These are phyloP conservation scores for Ormosia emarginata DNA, from an alignment of 306 rosid species.

Conservation along the genomic window DNA sequence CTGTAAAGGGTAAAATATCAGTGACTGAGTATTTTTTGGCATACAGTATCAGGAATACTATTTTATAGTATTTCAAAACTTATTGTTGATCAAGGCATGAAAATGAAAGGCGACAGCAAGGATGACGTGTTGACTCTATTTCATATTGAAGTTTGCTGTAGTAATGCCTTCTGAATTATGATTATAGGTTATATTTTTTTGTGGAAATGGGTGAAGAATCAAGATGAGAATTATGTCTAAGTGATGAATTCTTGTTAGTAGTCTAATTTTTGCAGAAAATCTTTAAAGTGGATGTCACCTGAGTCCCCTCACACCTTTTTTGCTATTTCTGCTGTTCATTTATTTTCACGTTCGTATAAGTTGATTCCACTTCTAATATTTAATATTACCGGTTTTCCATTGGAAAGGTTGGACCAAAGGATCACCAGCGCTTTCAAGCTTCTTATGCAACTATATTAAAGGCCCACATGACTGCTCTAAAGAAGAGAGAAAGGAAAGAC, in stretches of 20 bases:
- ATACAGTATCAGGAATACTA: background rate
- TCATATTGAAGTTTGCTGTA: background rate
- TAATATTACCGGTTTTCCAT: conserved; percentile 1
- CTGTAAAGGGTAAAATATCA: background rate
- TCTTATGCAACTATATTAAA: conserved; percentile 91
- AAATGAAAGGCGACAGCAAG: background rate
- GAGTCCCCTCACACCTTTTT: background rate
- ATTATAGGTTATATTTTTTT: background rate
- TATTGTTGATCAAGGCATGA: background rate
- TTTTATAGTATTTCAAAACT: background rate
- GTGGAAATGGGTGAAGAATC: background rate
- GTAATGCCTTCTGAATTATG: background rate
- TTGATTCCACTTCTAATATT: background rate
- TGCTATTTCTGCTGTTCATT: background rate
- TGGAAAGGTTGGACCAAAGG: conserved; percentile 89
- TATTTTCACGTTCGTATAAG: background rate
- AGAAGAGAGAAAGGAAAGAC: conserved; percentile 97
- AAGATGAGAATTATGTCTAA: background rate
- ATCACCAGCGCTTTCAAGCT: conserved; percentile 94
- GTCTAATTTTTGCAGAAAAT: background rate
- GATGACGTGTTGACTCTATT: background rate
- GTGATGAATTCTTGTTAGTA: background rate
- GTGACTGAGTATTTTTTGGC: background rate
- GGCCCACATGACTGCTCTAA: conserved; percentile 96
- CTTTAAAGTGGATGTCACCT: background rate